These are phyloP conservation scores for Ceratocystis smalleyi DNA, from an alignment of 2,329 filamentous ascomycete genomes.

Conservation along the genomic window DNA sequence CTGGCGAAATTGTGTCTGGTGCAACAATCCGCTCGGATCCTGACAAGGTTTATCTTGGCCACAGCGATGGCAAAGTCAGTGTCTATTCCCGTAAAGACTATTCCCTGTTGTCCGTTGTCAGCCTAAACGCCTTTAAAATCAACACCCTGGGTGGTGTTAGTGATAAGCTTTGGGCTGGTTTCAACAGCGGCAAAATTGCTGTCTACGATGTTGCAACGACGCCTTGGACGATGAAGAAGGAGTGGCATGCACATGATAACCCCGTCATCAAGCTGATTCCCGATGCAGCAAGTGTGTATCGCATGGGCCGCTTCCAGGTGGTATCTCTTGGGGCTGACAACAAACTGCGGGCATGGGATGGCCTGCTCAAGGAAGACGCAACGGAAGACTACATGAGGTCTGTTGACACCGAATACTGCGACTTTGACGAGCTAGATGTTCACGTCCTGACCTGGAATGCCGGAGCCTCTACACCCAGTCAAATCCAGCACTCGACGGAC, in stretches of 20 bases:
- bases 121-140: slow-evolving; percentile 87
- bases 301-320: slow-evolving; percentile 68
- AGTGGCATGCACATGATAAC: slow-evolving; percentile 82
- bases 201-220: slow-evolving; percentile 71
- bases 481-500: slow-evolving; percentile 57
- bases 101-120: slow-evolving; percentile 63
- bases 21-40: slow-evolving; percentile 58
- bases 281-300: slow-evolving; percentile 73
- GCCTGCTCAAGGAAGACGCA: slow-evolving; percentile 84
- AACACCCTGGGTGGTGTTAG: slow-evolving; percentile 72
- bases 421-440: slow-evolving; percentile 66
- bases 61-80: slow-evolving; percentile 83
- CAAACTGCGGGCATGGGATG: slow-evolving; percentile 76
- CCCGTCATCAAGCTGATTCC: slow-evolving; percentile 63
- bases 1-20: slow-evolving; percentile 78
- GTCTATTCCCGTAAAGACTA: slow-evolving; percentile 74
- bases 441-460: slow-evolving; percentile 92
- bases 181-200: slow-evolving; percentile 84
- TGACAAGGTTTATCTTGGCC: slow-evolving; percentile 75
- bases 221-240: slow-evolving; percentile 86
- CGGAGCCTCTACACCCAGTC: slow-evolving; percentile 81
- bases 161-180: slow-evolving; percentile 76
- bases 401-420: slow-evolving; percentile 67
- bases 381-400: slow-evolving; percentile 80
- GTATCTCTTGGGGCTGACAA: slow-evolving; percentile 79